These are phyloP conservation scores for Termitomyces sp. DNA, from an alignment of 768 basidiomycete species.

Conservation along the genomic window DNA sequence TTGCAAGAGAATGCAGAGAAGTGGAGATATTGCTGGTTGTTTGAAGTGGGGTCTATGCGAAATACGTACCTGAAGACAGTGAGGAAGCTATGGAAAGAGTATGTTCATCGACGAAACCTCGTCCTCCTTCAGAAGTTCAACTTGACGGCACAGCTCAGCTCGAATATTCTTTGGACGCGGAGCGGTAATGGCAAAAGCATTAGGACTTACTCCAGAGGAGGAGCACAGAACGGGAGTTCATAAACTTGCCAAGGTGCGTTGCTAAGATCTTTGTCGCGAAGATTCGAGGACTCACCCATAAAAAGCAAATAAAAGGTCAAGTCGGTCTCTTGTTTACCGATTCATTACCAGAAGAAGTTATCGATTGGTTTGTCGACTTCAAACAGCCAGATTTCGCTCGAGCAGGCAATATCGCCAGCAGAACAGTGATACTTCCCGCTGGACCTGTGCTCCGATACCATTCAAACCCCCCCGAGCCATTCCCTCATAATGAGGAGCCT, in stretches of 20 bases:
- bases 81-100: constrained; percentile 91
- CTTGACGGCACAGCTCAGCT: constrained; percentile 52
- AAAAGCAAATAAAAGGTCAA: constrained; percentile 89
- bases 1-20: constrained; percentile 80
- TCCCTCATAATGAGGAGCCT: constrained; percentile 97
- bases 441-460: constrained; percentile 83
- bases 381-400: constrained; percentile 88
- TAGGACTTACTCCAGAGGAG: constrained; percentile 81
- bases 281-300: neutral
- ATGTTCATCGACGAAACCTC: constrained; percentile 19
- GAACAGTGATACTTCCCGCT: constrained; percentile 68
- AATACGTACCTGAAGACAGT: constrained; percentile 94
- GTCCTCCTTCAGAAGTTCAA: constrained; percentile 1
- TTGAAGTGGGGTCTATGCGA: constrained; percentile 93
- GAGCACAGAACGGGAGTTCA: constrained; percentile 78
- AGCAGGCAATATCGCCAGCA: constrained; percentile 72
- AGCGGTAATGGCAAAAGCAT: constrained; percentile 92
- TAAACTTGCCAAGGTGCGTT: constrained; percentile 69
- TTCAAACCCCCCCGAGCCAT: constrained; percentile 79
- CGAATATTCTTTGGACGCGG: constrained; percentile 86
- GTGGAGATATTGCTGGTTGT: constrained; percentile 94
- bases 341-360: constrained; percentile 82
- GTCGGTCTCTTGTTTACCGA: constrained; percentile 92
- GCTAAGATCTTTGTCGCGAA: neutral
- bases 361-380: constrained; percentile 93